A percentile compares a stretch with the other conserved stretches of the same genome.
phyloP scores from a whole-genome alignment of 352 stramenopile genomes.

The Globisporangium solare region DNA sequence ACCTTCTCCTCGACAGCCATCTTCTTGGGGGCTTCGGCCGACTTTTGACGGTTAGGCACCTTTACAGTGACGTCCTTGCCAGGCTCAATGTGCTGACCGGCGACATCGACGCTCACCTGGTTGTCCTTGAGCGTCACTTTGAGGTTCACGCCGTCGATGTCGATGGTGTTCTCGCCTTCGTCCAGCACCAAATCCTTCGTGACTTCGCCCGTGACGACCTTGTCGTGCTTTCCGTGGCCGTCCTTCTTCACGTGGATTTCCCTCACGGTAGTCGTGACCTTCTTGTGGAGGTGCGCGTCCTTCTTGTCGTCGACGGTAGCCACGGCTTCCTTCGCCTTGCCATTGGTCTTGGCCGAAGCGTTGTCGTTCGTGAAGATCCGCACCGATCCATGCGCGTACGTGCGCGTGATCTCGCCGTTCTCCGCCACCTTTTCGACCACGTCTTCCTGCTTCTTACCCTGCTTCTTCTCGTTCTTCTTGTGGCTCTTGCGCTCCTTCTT shows the following conservation, averaged over 20 bases:
- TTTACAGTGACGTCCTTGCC: conserved; percentile 10
- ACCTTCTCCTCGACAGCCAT: conserved; percentile 5
- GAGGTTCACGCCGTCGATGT: conserved; percentile 12
- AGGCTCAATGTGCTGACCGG: conserved; percentile 14
- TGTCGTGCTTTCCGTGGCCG: conserved; percentile 9
- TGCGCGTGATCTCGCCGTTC: conserved; percentile 35
- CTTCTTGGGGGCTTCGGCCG: neutral
- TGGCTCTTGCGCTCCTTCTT: conserved; percentile 17
- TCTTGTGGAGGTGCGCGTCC: conserved; percentile 5
- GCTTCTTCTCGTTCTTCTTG: conserved; percentile 14
- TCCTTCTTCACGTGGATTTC: conserved; percentile 9
- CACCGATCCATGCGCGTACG: conserved; percentile 52
- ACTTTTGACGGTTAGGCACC: neutral
- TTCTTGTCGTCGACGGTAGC: conserved; percentile 11
- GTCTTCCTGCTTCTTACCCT: conserved; percentile 13
- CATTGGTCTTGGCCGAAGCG: neutral
- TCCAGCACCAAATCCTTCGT: conserved; percentile 14
- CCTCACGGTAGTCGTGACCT: conserved; percentile 1
- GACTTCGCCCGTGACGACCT: conserved; percentile 7
- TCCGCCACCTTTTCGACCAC: conserved; percentile 1
- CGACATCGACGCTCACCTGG: conserved; percentile 13
- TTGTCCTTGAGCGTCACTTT: conserved; percentile 12
- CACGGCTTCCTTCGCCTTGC: conserved; percentile 14
- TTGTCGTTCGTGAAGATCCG: conserved; percentile 27
- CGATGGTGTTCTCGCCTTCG: conserved; percentile 16